Percentiles rank a stretch among this genome's conserved stretches.
phyloP scores from a whole-genome alignment of 495 filamentous ascomycete species.

The Venustampulla echinocandica region DNA sequence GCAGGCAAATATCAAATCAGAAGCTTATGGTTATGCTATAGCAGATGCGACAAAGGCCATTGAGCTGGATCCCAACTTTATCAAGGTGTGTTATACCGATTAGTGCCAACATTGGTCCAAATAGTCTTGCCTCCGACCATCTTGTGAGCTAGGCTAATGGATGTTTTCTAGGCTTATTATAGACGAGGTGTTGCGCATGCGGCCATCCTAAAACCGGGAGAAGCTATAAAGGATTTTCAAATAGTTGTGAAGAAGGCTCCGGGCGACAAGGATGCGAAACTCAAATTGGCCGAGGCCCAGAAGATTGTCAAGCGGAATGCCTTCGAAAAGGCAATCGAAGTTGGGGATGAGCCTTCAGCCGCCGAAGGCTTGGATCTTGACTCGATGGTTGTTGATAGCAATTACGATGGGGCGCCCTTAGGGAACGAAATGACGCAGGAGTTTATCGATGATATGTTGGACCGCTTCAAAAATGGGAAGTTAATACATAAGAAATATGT shows the following conservation, averaged over 20 bases:
- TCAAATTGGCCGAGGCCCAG: conserved; percentile 85
- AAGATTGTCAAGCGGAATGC: conserved; percentile 83
- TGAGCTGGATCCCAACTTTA: conserved; percentile 77
- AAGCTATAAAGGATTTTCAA: conserved; percentile 88
- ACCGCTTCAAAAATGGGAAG: conserved; percentile 92
- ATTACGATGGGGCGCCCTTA: conserved; percentile 77
- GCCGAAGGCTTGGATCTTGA: conserved; percentile 86
- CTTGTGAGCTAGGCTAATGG: too few species aligned
- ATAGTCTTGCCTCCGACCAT: too few species aligned
- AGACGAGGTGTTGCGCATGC: conserved; percentile 84
- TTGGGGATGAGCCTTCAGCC: conserved; percentile 82
- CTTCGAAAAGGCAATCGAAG: conserved; percentile 91
- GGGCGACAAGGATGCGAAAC: conserved; percentile 76
- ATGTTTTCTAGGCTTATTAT: conserved; percentile 72
- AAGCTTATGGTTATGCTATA: conserved; percentile 88
- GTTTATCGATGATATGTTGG: conserved; percentile 94
- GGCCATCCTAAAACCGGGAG: conserved; percentile 77
- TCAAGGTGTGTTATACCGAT: conserved; percentile 52
- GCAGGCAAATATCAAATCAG: conserved; percentile 89
- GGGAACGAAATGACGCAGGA: conserved; percentile 85
- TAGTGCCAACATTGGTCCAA: too few species aligned
- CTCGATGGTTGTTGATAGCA: conserved; percentile 66
- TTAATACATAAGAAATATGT: conserved; percentile 93
- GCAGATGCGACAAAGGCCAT: conserved; percentile 90
- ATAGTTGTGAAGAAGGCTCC: conserved; percentile 81